Evolutionary conservation across 139 green algal genomes (phyloP), one percentile per base, ranked within the genome.

Genomic region (Astrephomene gubernaculifera): DNA sequence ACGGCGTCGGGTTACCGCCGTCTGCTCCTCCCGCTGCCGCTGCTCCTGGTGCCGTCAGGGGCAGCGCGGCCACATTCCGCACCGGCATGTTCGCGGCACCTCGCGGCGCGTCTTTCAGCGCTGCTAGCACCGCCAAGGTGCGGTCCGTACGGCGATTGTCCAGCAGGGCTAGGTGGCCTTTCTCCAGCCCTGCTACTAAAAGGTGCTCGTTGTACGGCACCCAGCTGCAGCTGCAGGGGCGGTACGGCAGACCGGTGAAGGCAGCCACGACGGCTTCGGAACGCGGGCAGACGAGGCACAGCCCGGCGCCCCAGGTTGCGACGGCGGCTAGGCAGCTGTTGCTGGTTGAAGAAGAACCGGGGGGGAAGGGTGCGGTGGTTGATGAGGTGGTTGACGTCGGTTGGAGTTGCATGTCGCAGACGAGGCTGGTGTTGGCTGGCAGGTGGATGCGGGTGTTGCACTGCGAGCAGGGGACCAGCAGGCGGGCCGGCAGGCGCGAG

Each of bases 161-260:
- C n/a, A 82, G 75, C 29, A 82, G 38, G 4, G 75, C 75, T 17
- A 82, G 25, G 57, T 60, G 38, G 38, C 75, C 75, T 22, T 49
- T 67, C 57, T 53, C 75, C 27, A 82, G 75, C 2, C 75, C 75
- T 12, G 75, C 75, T 9, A 82, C 54, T 39, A 82, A n/a, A 38
- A 82, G 2, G 60, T 82, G 53, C 35, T 57, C 75, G 39, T 36
- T 35, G 49, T 25, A 38, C 7, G 72, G 14, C 10, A 82, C 38
- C 75, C 75, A 82, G 60, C 57, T 82, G 75, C 57, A 57, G 75
- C 54, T 61, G 9, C 35, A 36, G 57, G 57, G n/a, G 7, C 25
- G 22, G 57, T 71, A 22, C 27, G 57, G 75, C 29, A 82, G 75
- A 10, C 57, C 57, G 10, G 22, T 33, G 57, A 82, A 82, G 38